Base-by-base conservation (phyloP, 441 rosid genomes). In the Gossypium trilobum region DNA sequence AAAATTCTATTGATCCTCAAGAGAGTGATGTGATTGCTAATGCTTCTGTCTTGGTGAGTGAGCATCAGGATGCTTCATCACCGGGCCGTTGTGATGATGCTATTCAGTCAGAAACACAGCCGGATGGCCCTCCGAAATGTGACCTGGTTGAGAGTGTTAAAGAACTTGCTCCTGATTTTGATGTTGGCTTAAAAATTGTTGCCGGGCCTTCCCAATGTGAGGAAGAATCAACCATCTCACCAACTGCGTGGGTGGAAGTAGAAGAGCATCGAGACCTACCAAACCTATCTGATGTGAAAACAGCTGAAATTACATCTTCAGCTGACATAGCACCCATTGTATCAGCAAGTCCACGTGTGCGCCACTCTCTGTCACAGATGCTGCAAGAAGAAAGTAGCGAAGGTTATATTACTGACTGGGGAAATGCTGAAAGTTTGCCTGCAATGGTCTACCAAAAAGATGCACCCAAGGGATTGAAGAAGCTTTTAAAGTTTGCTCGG, bases 301-400 rank as follows among this genome's bases (percentile, higher is more conserved):
- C 78, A 13, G 78, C 78, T 72, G 79, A 78, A 78, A 74, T 67
- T 74, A 57, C 75, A 66, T 73, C 87, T 71, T 78, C 81, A 48
- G 79, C 68, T 57, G 76, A 70, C 78, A 62, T 33, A 62, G 71
- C 64, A 54, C 77, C 85, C 5, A 33, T 77, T 22, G 82, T 75
- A 75, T 78, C 74, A 17, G 75, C 87, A 55, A 84, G 87, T 76
- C 85, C 89, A 59, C 86, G 85, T 25, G 75, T 85, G 20, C 93
- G 93, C 36, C 91, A 89, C 79, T 89, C 93, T 59, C 74, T 89
- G 55, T 89, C 91, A 1, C 89, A 87, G 86, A 87, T 89, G 93
- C 85, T 89, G 75, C 93, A 82, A 82, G 91, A 89, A 84, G 91
- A 89, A 73, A 88, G 74, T 57, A 87, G 86, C 52, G 91, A 87